Base-by-base conservation (phyloP, 164 flowering plant genomes). In the Chimonanthus praecox region DNA sequence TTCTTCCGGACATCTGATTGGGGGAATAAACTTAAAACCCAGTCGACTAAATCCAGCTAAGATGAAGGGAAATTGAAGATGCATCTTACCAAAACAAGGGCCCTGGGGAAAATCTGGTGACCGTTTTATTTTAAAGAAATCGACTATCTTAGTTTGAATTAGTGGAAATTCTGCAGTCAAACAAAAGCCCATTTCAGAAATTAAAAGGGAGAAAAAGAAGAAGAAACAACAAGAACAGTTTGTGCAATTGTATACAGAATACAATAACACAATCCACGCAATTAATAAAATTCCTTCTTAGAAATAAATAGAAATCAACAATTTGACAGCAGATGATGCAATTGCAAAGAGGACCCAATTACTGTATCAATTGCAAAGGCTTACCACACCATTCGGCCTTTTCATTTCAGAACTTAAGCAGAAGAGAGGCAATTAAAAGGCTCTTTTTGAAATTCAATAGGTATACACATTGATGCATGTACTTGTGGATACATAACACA, bases 131-230 rank as follows among this genome's bases (percentile, higher is more conserved):
- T 90, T 87, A 73, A 95, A 95, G 80, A 95, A 95, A 80, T 95
- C 96, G 7, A 91, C 78, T 48, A 95, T 93, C 76, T 91, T 95
- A 10, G 99, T 95, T 71, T 95, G 99, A n/a, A 88, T 83, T 3
- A 91, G 78, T 67, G 98, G 94, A 70, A 93, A 91, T 44, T 79
- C 98, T 93, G 88, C 80, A 81, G 47, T 71, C n/a, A 9, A 16
- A 50, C n/a, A 33, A 72, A 65, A 73, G 46, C 68, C 47, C n/a
- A 18, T 18, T 2, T 4, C 15, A 44, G 6, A 66, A 66, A 33
- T 44, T 10, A 66, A 45, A 3, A 66, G 16, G 16, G 48, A 65
- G 48, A 65, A 7, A 65, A 65, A 65, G 8, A n/a, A 62, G 20
- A 62, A n/a, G 20, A 62, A 62, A 62, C 15, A 11, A n/a, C 15